Base-by-base conservation (phyloP, 352 stramenopile species). In the Phytophthora tentaculata region DNA sequence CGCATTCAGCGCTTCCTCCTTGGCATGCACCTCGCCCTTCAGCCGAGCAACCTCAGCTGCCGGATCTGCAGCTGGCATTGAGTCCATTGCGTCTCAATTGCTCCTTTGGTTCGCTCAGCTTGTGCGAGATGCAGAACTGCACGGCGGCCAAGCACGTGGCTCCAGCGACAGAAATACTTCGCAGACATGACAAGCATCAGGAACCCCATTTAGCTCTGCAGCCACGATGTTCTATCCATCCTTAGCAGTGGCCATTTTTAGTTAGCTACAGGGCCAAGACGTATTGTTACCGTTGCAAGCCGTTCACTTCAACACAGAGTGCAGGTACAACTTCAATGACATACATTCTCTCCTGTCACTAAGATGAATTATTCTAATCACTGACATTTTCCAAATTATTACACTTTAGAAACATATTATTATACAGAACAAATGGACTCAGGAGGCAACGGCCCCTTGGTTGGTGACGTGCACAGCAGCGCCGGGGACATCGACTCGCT, bases 1-100 rank as follows among this genome's bases (percentile, higher is more conserved):
- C 58, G 89, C 77, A 61, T 90, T 91, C 9, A 94, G 79, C 32
- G 83, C 88, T 64, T 92, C 86, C 13, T 92, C 86, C 67, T 94
- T 94, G 13, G 84, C 82, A 48, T 77, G 72, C 13, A 88, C 73
- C 47, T 94, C 86, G 19, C 73, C 69, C 35, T 69, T 81, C 37
- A 94, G 61, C 1, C 84, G 82, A 62, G 77, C 69, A 45, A 92
- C 65, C 53, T 91, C 81, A 16, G 65, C 76, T 51, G 81, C 66
- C 8, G 71, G 56, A 35, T 85, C 80, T 13, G 58, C 35, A 20
- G 58, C 22, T 26, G 47, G n/a, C 9, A 37, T 44, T 24, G 63
- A n/a, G 12, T 76, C 69, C 69, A 76, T 76, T 16, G 22, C 48
- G 45, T 32, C 47, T 55, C 32, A 48, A 29, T 48, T 23, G 5